These are phyloP conservation scores for Sinapis alba DNA, from an alignment of 441 rosid genomes.

Conservation along the genomic window DNA sequence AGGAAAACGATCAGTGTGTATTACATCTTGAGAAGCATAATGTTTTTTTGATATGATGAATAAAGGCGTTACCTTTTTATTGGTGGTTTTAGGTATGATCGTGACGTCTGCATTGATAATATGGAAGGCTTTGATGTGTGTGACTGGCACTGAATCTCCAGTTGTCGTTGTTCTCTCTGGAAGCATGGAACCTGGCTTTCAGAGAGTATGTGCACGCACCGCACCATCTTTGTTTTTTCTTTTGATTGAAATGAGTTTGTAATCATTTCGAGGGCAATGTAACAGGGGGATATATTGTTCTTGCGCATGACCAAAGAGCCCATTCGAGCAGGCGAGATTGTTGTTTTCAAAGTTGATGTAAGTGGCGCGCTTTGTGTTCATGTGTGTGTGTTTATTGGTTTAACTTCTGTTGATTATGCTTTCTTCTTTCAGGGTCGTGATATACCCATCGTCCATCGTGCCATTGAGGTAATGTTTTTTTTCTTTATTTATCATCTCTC, in stretches of 20 bases:
- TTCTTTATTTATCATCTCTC: neutral
- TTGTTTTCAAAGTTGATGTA: slow-evolving; percentile 78
- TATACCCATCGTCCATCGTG: slow-evolving; percentile 90
- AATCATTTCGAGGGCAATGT: slow-evolving; percentile 8
- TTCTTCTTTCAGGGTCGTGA: slow-evolving; percentile 53
- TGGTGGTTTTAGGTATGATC: slow-evolving; percentile 58
- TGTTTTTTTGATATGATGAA: neutral
- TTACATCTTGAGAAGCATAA: neutral
- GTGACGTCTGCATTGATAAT: slow-evolving; percentile 72
- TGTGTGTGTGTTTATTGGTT: slow-evolving; percentile 17
- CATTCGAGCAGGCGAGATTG: slow-evolving; percentile 82
- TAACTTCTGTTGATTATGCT: slow-evolving; percentile 16
- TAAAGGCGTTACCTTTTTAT: neutral
- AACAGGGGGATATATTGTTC: slow-evolving; percentile 89
- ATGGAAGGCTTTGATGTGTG: slow-evolving; percentile 80
- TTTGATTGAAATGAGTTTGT: neutral
- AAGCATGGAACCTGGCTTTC: slow-evolving; percentile 96
- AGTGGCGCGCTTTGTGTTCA: slow-evolving; percentile 6
- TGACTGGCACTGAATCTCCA: slow-evolving; percentile 84
- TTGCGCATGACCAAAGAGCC: slow-evolving; percentile 75
- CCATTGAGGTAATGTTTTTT: slow-evolving; percentile 55
- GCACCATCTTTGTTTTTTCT: neutral
- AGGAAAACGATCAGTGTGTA: neutral
- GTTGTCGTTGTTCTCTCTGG: slow-evolving; percentile 83
- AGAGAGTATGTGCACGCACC: slow-evolving; percentile 60